phyloP scores from a whole-genome alignment of 768 basidiomycete genomes.

The Boletus vermiculosoides region DNA sequence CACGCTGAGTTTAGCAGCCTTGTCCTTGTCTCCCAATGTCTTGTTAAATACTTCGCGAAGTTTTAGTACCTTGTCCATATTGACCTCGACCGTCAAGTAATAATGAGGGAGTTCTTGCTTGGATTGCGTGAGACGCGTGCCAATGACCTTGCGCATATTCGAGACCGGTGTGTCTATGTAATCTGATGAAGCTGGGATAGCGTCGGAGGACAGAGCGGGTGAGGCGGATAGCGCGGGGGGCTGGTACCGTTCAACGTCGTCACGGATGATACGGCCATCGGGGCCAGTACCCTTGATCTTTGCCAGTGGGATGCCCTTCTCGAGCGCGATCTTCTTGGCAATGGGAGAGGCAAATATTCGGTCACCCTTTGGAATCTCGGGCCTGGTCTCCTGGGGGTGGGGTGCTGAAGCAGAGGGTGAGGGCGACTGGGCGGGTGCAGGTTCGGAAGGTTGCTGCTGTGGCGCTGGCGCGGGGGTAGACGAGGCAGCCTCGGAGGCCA shows the following conservation, averaged over 20 bases:
- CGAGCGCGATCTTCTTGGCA: conserved; percentile 95
- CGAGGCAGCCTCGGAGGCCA: conserved; percentile 64
- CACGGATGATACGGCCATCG: conserved; percentile 88
- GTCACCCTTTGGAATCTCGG: conserved; percentile 63
- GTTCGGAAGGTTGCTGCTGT: conserved; percentile 40
- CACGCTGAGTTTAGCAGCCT: conserved; percentile 89
- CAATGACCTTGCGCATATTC: conserved; percentile 95
- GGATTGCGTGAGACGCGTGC: conserved; percentile 83
- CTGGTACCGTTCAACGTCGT: conserved; percentile 92
- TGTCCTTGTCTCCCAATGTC: conserved; percentile 81
- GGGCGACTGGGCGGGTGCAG: conserved; percentile 38
- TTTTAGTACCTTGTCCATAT: conserved; percentile 95
- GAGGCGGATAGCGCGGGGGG: conserved; percentile 44
- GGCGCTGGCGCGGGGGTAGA: conserved; percentile 33
- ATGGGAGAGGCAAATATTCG: conserved; percentile 94
- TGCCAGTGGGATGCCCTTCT: conserved; percentile 86
- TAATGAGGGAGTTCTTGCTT: conserved; percentile 97
- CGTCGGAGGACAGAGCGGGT: conserved; percentile 43
- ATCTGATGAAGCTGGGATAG: conserved; percentile 57
- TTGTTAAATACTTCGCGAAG: conserved; percentile 96
- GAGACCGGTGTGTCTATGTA: conserved; percentile 89
- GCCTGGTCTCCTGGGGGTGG: conserved; percentile 42
- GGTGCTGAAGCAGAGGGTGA: conserved; percentile 36
- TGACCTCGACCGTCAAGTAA: conserved; percentile 91
- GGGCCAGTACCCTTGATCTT: conserved; percentile 94